Conservation (phyloP, 805 yeast genomes). For the Candida coquimbonensis region DNA sequence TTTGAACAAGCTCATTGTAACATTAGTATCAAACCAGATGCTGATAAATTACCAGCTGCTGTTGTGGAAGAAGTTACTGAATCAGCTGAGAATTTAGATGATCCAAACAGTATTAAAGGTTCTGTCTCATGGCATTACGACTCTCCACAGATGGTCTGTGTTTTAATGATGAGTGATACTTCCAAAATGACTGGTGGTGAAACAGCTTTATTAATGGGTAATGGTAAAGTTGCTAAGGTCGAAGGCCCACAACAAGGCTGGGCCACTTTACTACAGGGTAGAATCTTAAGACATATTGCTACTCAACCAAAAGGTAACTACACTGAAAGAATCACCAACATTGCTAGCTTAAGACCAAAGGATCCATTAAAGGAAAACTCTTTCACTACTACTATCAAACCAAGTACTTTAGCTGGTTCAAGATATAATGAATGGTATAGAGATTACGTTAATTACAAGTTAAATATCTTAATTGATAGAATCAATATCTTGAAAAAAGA, state of each 20-base stretch:
- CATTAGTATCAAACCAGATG: slow-evolving; percentile 34
- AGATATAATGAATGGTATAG: slow-evolving; percentile 33
- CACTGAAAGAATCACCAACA: slow-evolving; percentile 36
- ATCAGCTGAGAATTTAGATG: slow-evolving; percentile 6
- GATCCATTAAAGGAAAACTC: slow-evolving; percentile 32
- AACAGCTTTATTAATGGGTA: slow-evolving; percentile 38
- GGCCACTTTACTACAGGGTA: slow-evolving; percentile 43
- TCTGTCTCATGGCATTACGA: slow-evolving; percentile 60
- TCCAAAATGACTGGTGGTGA: slow-evolving; percentile 55
- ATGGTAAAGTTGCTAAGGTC: slow-evolving; percentile 20
- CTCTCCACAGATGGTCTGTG: slow-evolving; percentile 60
- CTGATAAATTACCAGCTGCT: neutral
- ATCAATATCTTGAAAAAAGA: slow-evolving; percentile 22
- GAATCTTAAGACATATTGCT: slow-evolving; percentile 40
- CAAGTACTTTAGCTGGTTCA: slow-evolving; percentile 30
- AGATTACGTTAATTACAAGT: slow-evolving; percentile 33
- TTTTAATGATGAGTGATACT: slow-evolving; percentile 55
- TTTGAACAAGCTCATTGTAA: slow-evolving; percentile 52
- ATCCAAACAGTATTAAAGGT: slow-evolving; percentile 34
- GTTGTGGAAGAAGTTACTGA: slow-evolving; percentile 2
- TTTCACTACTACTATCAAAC: slow-evolving; percentile 36
- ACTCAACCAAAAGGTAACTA: slow-evolving; percentile 33
- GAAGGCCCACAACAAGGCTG: slow-evolving; percentile 41
- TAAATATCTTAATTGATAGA: slow-evolving; percentile 29
- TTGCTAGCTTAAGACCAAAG: slow-evolving; percentile 36